Conservation (phyloP, 768 basidiomycete species). For the Inosperma sp. region DNA sequence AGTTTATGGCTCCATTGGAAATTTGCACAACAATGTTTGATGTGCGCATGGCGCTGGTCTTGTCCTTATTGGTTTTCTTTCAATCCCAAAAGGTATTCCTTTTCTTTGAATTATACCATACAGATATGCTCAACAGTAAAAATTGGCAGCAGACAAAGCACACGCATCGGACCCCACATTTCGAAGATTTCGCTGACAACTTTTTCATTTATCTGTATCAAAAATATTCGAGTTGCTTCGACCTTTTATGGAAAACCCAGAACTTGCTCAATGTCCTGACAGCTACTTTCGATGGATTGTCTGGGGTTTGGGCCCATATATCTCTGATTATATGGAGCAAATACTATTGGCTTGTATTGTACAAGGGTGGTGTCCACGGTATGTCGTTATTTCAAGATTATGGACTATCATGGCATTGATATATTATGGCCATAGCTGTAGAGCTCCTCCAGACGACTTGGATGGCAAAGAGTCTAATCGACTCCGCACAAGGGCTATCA, state of each 20-base stretch:
- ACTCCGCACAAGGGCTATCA: neutral
- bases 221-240: slow-evolving; percentile 19
- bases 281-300: slow-evolving; percentile 27
- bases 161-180: slow-evolving; percentile 18
- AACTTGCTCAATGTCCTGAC: slow-evolving; percentile 25
- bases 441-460: neutral
- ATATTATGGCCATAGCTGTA: neutral
- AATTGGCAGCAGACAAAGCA: slow-evolving; percentile 9
- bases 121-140: neutral
- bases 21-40: slow-evolving; percentile 35
- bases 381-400: slow-evolving; percentile 9
- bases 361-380: slow-evolving; percentile 35
- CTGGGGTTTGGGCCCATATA: slow-evolving; percentile 33
- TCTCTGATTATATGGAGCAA: slow-evolving; percentile 40
- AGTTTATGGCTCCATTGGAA: slow-evolving; percentile 30
- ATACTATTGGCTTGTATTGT: slow-evolving; percentile 28
- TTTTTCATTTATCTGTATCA: slow-evolving; percentile 29
- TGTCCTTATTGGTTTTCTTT: slow-evolving; percentile 27
- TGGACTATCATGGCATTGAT: neutral
- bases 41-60: slow-evolving; percentile 29
- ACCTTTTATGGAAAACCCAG: slow-evolving; percentile 24
- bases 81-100: slow-evolving; percentile 34
- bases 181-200: slow-evolving; percentile 25
- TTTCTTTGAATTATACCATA: neutral
- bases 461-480: neutral